Conservation (phyloP, 208 protist species). For the Wallacemonas sp. region DNA sequence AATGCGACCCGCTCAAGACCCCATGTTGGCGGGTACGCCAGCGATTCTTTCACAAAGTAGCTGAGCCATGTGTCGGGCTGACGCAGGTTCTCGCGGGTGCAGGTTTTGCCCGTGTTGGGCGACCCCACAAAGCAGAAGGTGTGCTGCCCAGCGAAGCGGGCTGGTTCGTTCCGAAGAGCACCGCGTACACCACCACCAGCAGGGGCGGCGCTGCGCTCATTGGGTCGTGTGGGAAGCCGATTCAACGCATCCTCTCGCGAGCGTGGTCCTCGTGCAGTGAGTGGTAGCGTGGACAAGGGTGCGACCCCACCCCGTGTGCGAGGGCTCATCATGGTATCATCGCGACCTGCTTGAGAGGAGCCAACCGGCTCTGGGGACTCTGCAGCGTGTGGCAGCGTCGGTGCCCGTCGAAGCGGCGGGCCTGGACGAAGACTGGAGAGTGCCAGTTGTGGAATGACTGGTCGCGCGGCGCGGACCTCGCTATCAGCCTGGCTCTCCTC, state of each 20-base stretch:
- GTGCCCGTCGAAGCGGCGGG: too few relatives aligned
- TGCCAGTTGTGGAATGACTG: neutral
- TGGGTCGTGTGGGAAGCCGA: neutral
- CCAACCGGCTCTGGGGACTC: neutral
- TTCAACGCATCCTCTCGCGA: neutral
- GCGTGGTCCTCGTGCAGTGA: neutral
- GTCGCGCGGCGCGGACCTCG: neutral
- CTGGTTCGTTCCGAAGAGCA: slow-evolving; percentile 13
- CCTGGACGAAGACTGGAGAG: neutral
- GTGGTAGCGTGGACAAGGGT: slow-evolving; percentile 4
- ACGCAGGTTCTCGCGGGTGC: slow-evolving; percentile 54
- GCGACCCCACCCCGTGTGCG: neutral
- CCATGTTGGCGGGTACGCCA: slow-evolving; percentile 20
- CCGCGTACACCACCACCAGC: neutral
- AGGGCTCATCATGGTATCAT: neutral
- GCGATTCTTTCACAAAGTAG: slow-evolving; percentile 31
- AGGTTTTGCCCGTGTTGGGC: slow-evolving; percentile 55
- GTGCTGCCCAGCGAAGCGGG: slow-evolving; percentile 52
- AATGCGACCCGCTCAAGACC: slow-evolving; percentile 25
- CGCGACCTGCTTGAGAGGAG: too few relatives aligned
- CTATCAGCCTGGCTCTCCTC: too few relatives aligned
- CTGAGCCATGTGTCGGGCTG: slow-evolving; percentile 44
- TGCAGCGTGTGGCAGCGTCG: too few relatives aligned
- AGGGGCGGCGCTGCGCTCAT: neutral
- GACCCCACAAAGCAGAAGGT: slow-evolving; percentile 74